Base-by-base conservation (phyloP, 2,329 filamentous ascomycete species). In the Cladobotryum mycophilum region DNA sequence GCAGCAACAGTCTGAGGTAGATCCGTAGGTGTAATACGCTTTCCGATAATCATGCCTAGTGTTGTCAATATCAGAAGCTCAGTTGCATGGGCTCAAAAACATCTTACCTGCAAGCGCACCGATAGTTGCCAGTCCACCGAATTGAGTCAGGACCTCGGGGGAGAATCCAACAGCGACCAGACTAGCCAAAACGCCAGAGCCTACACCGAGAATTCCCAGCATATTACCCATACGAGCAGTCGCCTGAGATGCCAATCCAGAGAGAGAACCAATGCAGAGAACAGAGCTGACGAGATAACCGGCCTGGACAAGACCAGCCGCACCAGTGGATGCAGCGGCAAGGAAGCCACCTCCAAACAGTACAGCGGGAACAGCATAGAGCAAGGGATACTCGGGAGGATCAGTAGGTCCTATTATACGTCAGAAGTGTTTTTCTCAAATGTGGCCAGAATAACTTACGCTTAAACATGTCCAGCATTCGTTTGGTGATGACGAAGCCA, bases 381-480 rank as follows among this genome's bases (percentile, higher is more conserved):
- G 72, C 87, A 88, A 95, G 0, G 88, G 87, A 57, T 92, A 95
- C 65, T 96, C 90, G 0, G 86, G 83, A 33, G 89, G 90, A 58
- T 95, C 90, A 4, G 88, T 93, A 22, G 88, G 85, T 12, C 84
- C 80, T 79, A 48, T 45, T 5, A 2, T 13, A 14, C 1, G 41
- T 66, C 49, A 65, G 60, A 20, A 6, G 49, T 2, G 22, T 1
- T 15, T 15, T 14, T 8, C 8, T 18, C 13, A 8, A 13, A n/a
- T 11, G 11, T 5, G 18, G 18, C 14, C 18, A 14, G 3, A 20
- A 41, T 4, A 40, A 65, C 78, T 60, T 62, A 75, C 87, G 80
- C 64, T 86, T 87, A 65, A 92, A 92, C 88, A 92, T 92, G 65
- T 95, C 89, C 41, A 96, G 75, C 90, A 96, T 96, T 55, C 90